These are phyloP conservation scores for Xylaria sp. DNA, from an alignment of 2,329 filamentous ascomycete genomes.

Conservation along the genomic window DNA sequence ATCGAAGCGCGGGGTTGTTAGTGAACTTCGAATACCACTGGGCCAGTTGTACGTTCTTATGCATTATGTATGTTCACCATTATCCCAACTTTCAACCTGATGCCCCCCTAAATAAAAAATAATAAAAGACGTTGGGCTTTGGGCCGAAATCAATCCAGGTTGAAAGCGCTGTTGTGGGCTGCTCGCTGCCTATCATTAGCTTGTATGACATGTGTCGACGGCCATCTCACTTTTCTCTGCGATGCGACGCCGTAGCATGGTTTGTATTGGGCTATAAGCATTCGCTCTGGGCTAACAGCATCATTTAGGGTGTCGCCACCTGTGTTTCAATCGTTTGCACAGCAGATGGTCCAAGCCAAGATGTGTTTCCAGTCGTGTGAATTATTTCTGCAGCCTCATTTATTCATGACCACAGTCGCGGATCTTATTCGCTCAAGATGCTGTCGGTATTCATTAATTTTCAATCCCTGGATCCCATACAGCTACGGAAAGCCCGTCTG, in stretches of 20 bases:
- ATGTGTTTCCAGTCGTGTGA: conserved; percentile 16
- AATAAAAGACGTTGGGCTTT: conserved; percentile 19
- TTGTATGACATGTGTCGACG: conserved; percentile 22
- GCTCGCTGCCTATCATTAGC: conserved; percentile 28
- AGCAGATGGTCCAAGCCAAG: conserved; percentile 2
- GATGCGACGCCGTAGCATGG: background rate
- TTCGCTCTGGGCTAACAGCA: conserved; percentile 16
- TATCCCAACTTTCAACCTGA: conserved; percentile 28
- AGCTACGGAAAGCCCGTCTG: background rate
- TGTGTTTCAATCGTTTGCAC: conserved; percentile 25
- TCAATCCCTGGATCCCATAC: background rate
- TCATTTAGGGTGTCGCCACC: conserved; percentile 13
- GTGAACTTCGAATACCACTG: conserved; percentile 27
- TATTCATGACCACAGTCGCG: background rate
- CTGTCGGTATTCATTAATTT: conserved; percentile 6
- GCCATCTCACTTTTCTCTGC: conserved; percentile 4
- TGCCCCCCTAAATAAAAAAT: background rate
- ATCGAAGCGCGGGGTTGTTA: conserved; percentile 22
- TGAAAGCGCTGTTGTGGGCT: conserved; percentile 12
- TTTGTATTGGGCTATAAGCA: background rate
- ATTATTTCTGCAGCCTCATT: conserved; percentile 10
- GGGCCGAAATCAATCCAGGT: conserved; percentile 31
- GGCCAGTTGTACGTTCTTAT: conserved; percentile 31
- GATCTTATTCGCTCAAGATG: background rate
- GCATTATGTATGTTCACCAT: conserved; percentile 27